Conservation (phyloP, 2,329 filamentous ascomycete genomes). For the Hypoxylon sp. region DNA sequence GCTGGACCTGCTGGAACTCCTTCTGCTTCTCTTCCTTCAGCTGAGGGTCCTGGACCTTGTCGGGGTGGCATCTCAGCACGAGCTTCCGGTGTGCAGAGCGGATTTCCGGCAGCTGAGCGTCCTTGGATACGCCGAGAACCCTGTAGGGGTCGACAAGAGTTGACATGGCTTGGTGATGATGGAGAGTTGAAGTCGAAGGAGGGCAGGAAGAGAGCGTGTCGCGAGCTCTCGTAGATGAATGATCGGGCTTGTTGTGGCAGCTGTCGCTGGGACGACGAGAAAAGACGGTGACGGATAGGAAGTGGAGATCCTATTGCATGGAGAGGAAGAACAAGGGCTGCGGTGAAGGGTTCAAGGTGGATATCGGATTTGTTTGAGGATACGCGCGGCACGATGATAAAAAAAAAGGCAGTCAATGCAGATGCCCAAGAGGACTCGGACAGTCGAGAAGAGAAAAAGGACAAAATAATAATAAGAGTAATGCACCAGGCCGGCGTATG, state of each 20-base stretch:
- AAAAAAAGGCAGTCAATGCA: not conserved
- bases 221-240: constrained; percentile 13
- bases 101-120: constrained; percentile 75
- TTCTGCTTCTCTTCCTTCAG: constrained; percentile 81
- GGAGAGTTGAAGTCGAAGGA: not conserved
- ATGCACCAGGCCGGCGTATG: constrained; percentile 36
- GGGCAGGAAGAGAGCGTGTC: constrained; percentile 15
- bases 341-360: constrained; percentile 35
- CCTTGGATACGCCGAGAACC: constrained; percentile 74
- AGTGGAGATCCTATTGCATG: constrained; percentile 40
- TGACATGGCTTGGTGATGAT: constrained; percentile 51
- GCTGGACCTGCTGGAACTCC: constrained; percentile 90
- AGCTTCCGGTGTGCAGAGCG: constrained; percentile 84
- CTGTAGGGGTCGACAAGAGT: constrained; percentile 79
- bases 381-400: constrained; percentile 23
- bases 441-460: constrained; percentile 5
- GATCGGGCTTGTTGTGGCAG: constrained; percentile 27
- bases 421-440: too few relatives aligned
- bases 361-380: constrained; percentile 41
- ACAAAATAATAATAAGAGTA: constrained; percentile 16
- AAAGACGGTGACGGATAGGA: constrained; percentile 36
- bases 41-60: constrained; percentile 83
- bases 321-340: constrained; percentile 28
- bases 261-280: constrained; percentile 37
- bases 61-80: constrained; percentile 86